These are phyloP conservation scores for Mimosa bimucronata DNA, from an alignment of 306 rosid species.

Conservation along the genomic window DNA sequence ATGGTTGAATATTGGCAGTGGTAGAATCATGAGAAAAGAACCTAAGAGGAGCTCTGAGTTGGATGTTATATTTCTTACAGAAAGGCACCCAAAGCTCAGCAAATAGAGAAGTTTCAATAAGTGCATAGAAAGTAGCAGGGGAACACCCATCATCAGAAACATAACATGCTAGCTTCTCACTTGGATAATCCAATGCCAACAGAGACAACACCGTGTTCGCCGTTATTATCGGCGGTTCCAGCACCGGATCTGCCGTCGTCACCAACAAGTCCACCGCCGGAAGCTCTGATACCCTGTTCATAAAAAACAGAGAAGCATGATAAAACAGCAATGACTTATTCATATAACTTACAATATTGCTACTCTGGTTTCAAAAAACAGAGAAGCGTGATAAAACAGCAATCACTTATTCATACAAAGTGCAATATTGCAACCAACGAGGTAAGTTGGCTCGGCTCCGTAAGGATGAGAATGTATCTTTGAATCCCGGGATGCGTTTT, in stretches of 20 bases:
- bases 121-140: conserved; percentile 49
- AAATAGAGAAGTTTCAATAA: conserved; percentile 57
- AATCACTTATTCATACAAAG: neutral
- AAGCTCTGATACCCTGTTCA: conserved; percentile 51
- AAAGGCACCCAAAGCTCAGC: conserved; percentile 73
- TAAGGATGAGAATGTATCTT: too few species aligned
- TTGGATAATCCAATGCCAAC: conserved; percentile 74
- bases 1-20: neutral
- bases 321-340: neutral
- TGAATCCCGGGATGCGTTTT: too few species aligned
- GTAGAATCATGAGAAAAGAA: conserved; percentile 42
- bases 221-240: conserved; percentile 74
- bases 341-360: too few species aligned
- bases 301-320: neutral
- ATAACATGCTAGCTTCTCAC: conserved; percentile 73
- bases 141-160: conserved; percentile 87
- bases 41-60: conserved; percentile 68
- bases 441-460: too few species aligned
- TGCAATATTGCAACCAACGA: too few species aligned
- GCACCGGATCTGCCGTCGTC: conserved; percentile 66
- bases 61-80: conserved; percentile 58
- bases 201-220: conserved; percentile 71
- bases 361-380: too few species aligned
- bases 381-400: neutral
- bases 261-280: conserved; percentile 77